Base-by-base conservation (phyloP, 495 filamentous ascomycete species). In the Aspergillus conjunctus region DNA sequence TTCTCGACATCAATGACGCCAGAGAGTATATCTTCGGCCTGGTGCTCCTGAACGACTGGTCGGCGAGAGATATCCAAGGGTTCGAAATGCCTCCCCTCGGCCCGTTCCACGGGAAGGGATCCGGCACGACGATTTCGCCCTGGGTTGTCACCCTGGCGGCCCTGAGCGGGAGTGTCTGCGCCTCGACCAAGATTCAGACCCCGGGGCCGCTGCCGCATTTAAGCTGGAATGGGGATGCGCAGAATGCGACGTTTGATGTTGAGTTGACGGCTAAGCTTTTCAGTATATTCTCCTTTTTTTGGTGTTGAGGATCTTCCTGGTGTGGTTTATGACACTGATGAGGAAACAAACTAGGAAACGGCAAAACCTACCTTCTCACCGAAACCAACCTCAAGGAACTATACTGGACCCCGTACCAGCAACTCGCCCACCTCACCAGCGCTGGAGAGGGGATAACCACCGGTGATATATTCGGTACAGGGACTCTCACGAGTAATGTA, bases 41-140 rank as follows among this genome's bases (percentile, higher is more conserved):
- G 34, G 91, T 94, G 4, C 73, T 96, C 51, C 71, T 96, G 74
- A 96, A 96, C 68, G 92, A 96, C 67, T 96, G 92, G 92, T 62
- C 59, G 52, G 68, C 71, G 33, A 66, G 74, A 9, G 69, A 74
- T 60, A 68, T 77, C 49, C 74, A 77, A 50, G 53, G 49, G 4
- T 72, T 64, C 26, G 74, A 77, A 43, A 77, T 74, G 68, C 51
- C 65, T 9, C 74, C 74, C 3, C 63, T 75, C 0, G 74, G 74
- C 0, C 72, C 70, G 17, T 65, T 77, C 39, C 73, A 90, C 63
- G 75, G 81, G 30, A 97, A 97, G 79, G 91, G 91, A 60, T 92
- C 94, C 69, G 89, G 84, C 21, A 93, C 91, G 0, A 87, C 79
- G 4, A 87, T 96, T 48, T 88, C 85, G 49, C 81, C 91, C 1